Percentiles rank a stretch among this genome's conserved stretches.
These are phyloP conservation scores for Aspergillus kassunensis DNA, from an alignment of 495 filamentous ascomycete species.

Conservation along the genomic window DNA sequence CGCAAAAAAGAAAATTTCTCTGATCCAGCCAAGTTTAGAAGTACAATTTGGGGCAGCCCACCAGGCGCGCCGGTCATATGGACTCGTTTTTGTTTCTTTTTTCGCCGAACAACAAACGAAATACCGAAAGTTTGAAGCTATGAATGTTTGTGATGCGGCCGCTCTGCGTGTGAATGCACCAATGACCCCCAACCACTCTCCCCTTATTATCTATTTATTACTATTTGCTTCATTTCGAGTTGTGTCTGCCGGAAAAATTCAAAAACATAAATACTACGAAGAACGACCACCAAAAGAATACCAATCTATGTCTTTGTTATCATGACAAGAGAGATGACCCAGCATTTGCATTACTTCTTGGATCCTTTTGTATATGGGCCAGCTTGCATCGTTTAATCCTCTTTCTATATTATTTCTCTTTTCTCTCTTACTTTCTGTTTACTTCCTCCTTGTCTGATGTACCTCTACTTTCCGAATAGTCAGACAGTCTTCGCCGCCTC, in stretches of 20 bases:
- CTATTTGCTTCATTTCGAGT: slow-evolving; percentile 26
- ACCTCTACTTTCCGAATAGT: background rate
- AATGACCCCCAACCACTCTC: slow-evolving; percentile 17
- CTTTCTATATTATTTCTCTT: slow-evolving; percentile 12
- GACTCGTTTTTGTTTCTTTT: slow-evolving; percentile 25
- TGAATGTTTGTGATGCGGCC: slow-evolving; percentile 31
- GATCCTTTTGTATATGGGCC: slow-evolving; percentile 39
- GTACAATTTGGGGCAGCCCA: slow-evolving; percentile 48
- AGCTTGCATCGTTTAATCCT: slow-evolving; percentile 39
- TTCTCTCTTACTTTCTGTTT: slow-evolving; percentile 4
- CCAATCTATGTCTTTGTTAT: slow-evolving; percentile 23
- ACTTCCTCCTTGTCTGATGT: background rate
- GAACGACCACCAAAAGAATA: slow-evolving; percentile 32
- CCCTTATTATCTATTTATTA: slow-evolving; percentile 24
- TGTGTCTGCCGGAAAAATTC: slow-evolving; percentile 20
- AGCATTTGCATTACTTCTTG: slow-evolving; percentile 44
- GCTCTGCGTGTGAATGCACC: slow-evolving; percentile 39
- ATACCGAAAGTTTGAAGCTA: slow-evolving; percentile 18
- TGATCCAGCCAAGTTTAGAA: slow-evolving; percentile 49
- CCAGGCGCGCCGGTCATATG: slow-evolving; percentile 36
- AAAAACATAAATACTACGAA: slow-evolving; percentile 22
- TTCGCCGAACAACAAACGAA: slow-evolving; percentile 19
- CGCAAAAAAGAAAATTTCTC: slow-evolving; percentile 43
- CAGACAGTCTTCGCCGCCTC: too few relatives aligned
- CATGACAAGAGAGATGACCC: slow-evolving; percentile 40